These are phyloP conservation scores for Camelina hispida DNA, from an alignment of 345 rosid species.

Conservation along the genomic window DNA sequence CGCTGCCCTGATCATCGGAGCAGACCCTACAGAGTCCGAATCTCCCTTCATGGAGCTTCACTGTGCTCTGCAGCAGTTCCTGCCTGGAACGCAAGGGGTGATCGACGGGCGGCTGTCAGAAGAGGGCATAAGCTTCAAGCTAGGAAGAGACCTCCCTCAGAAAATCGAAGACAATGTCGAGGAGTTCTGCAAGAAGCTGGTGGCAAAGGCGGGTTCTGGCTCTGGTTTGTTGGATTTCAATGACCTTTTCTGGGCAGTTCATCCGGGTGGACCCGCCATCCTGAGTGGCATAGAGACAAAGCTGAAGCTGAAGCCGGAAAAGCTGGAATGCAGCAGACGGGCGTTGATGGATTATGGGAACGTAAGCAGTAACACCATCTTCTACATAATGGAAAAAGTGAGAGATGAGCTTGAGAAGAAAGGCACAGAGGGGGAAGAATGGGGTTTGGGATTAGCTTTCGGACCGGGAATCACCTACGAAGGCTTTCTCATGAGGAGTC, in stretches of 20 bases:
- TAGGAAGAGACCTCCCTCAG: slow-evolving; percentile 89
- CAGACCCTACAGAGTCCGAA: slow-evolving; percentile 60
- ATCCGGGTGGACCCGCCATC: slow-evolving; percentile 98
- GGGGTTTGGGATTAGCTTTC: slow-evolving; percentile 88
- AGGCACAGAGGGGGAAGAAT: slow-evolving; percentile 60
- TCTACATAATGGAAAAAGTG: slow-evolving; percentile 85
- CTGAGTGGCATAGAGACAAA: slow-evolving; percentile 70
- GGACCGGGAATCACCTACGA: slow-evolving; percentile 95
- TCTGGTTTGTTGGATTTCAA: slow-evolving; percentile 51
- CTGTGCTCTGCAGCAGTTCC: slow-evolving; percentile 75
- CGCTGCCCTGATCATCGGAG: slow-evolving; percentile 76
- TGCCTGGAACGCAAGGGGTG: slow-evolving; percentile 76
- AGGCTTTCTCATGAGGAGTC: slow-evolving; percentile 88
- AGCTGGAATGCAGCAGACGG: slow-evolving; percentile 78
- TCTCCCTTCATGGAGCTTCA: slow-evolving; percentile 84
- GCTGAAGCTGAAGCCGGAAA: slow-evolving; percentile 53
- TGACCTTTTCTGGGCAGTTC: slow-evolving; percentile 95
- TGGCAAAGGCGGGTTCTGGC: slow-evolving; percentile 52
- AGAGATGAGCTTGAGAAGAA: slow-evolving; percentile 65
- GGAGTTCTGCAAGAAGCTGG: slow-evolving; percentile 75
- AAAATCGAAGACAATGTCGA: slow-evolving; percentile 83
- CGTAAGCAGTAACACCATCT: slow-evolving; percentile 83
- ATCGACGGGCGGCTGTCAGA: slow-evolving; percentile 83
- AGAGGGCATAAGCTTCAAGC: slow-evolving; percentile 92
- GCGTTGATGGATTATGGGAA: slow-evolving; percentile 89